Percentiles rank a stretch among this genome's conserved stretches.
Evolutionary conservation across 2,329 filamentous ascomycete genomes (phyloP).

Genomic region (Hyphodiscus sp.): DNA sequence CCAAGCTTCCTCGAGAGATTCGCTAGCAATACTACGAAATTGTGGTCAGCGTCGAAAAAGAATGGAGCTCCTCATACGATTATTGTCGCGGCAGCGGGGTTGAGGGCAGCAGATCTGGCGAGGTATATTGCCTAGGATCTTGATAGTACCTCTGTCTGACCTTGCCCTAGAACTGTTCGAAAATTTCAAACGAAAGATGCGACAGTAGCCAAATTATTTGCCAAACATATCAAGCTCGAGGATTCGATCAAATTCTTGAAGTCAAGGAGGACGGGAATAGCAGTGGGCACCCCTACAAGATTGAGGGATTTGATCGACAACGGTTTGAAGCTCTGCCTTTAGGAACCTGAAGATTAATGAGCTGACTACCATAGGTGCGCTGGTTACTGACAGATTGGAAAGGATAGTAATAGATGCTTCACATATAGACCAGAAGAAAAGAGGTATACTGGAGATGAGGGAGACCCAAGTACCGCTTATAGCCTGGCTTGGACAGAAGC

Average conservation of each 20-base stretch:
- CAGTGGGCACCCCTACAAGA: constrained; percentile 81
- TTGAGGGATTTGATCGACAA: constrained; percentile 77
- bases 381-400: constrained; percentile 66
- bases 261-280: constrained; percentile 68
- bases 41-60: constrained; percentile 58
- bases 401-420: constrained; percentile 85
- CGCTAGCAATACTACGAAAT: constrained; percentile 47
- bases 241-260: constrained; percentile 76
- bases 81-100: constrained; percentile 75
- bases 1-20: constrained; percentile 71
- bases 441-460: constrained; percentile 90
- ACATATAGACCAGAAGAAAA: constrained; percentile 90
- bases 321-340: constrained; percentile 43
- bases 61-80: constrained; percentile 78
- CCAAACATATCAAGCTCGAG: constrained; percentile 94
- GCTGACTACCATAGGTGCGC: constrained; percentile 44
- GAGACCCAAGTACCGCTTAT: constrained; percentile 80
- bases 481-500: constrained; percentile 61
- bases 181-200: constrained; percentile 74
- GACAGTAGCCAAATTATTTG: constrained; percentile 85
- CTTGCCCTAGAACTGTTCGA: constrained; percentile 55
- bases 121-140: constrained; percentile 42
- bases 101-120: constrained; percentile 79
- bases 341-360: not conserved
- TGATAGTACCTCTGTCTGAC: constrained; percentile 5